Evolutionary conservation across 2,329 filamentous ascomycete genomes (phyloP).

Genomic region (Stachybotrys elegans): DNA sequence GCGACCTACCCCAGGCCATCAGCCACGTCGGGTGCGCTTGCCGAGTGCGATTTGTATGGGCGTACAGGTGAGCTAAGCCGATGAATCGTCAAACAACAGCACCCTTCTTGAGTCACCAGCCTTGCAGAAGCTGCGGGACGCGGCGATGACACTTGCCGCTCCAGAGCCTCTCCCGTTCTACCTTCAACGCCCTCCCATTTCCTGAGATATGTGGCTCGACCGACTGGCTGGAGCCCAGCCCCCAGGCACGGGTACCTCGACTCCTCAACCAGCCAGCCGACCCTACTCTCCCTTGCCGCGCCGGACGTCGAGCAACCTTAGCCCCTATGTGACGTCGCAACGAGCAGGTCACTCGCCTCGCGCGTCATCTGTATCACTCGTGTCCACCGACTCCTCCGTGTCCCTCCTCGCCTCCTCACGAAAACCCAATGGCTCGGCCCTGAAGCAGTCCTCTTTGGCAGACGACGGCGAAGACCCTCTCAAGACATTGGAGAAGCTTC

Average conservation of each 20-base stretch:
- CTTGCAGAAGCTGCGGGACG: too few relatives aligned
- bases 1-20: too few relatives aligned
- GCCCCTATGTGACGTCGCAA: slow-evolving; percentile 62
- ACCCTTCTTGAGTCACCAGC: too few relatives aligned
- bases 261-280: slow-evolving; percentile 59
- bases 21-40: too few relatives aligned
- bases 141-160: too few relatives aligned
- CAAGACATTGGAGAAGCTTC: slow-evolving; percentile 55
- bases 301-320: slow-evolving; percentile 63
- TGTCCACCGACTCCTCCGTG: slow-evolving; percentile 69
- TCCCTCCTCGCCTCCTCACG: slow-evolving; percentile 66
- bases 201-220: slow-evolving; percentile 76
- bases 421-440: slow-evolving; percentile 60
- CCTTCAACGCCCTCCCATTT: slow-evolving; percentile 7
- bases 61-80: too few relatives aligned
- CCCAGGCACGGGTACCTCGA: slow-evolving; percentile 51
- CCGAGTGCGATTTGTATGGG: too few relatives aligned
- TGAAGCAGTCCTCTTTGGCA: slow-evolving; percentile 53
- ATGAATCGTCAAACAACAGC: too few relatives aligned
- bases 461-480: slow-evolving; percentile 63
- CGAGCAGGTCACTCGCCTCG: slow-evolving; percentile 64
- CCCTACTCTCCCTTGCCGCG: slow-evolving; percentile 66
- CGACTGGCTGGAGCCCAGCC: slow-evolving; percentile 67
- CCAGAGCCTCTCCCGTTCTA: too few relatives aligned
- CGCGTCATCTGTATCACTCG: slow-evolving; percentile 74